Conservation (phyloP, 2,329 filamentous ascomycete genomes). For the Xylariaceae sp. region DNA sequence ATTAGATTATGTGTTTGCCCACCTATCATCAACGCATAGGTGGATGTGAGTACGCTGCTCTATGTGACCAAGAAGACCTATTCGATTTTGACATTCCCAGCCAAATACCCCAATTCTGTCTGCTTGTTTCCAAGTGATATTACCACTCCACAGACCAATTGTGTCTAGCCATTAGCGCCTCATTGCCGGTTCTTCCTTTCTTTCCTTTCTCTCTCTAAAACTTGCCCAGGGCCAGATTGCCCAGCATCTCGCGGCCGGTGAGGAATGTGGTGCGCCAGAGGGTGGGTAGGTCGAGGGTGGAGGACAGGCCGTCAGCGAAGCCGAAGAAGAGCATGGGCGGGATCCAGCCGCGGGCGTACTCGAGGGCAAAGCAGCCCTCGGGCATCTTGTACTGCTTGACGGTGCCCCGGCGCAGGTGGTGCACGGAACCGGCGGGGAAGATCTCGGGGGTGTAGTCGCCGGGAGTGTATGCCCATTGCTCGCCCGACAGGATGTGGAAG, state of each 20-base stretch:
- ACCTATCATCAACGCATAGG: not conserved
- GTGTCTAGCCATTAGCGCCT: not conserved
- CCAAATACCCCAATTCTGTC: constrained; percentile 1
- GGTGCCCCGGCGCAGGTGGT: constrained; percentile 73
- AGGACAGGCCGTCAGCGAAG: constrained; percentile 79
- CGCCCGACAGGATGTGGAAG: constrained; percentile 86
- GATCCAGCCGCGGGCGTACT: constrained; percentile 89
- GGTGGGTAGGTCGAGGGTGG: constrained; percentile 85
- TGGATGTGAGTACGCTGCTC: not conserved
- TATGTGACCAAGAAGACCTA: not conserved
- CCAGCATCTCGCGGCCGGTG: constrained; percentile 78
- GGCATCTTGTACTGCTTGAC: constrained; percentile 88
- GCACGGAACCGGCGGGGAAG: constrained; percentile 72
- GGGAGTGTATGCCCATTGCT: constrained; percentile 76
- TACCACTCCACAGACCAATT: not conserved
- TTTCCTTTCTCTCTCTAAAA: constrained; percentile 55
- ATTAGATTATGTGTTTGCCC: constrained; percentile 7
- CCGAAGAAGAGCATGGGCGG: constrained; percentile 92
- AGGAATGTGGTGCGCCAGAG: constrained; percentile 79
- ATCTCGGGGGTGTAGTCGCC: constrained; percentile 72
- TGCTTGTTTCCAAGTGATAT: not conserved
- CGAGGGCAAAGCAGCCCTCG: constrained; percentile 77
- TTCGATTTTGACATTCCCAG: not conserved
- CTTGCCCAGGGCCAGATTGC: constrained; percentile 75
- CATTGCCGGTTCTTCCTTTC: not conserved